Evolutionary conservation across 371 early-diverging fungal genomes (phyloP), one percentile per base, ranked within the genome.

Genomic region (Syncephalastrum sp.): DNA sequence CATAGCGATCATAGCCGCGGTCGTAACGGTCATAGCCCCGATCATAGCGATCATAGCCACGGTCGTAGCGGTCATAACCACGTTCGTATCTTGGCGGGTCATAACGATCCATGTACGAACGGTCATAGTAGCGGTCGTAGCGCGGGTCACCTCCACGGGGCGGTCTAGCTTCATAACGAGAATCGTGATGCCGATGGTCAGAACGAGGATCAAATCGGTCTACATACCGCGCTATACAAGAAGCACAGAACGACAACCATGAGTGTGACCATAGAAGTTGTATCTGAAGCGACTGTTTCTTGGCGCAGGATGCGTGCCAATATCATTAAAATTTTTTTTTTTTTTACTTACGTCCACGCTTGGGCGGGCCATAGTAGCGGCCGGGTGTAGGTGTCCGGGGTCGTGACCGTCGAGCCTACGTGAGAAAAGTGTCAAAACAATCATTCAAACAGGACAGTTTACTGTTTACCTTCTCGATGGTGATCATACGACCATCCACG

Each of bases 381-480:
- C 94, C 94, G 54, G 94, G 94, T 50, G 94, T 93, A 19, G 94
- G 94, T 38, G 91, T 86, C 59, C 94, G 79, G 17, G 92, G 87
- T 52, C 86, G 72, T 23, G 82, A 77, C 47, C 94, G 79, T 60
- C 82, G 85, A 15, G 94, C 92, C 82, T 70, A 44, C 10, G 43
- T 29, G 12, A 16, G 2, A 43, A 15, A 41, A 21, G 50, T 41
- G 50, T 33, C 60, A 42, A 1, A 2, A 2, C 21, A 21, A 21
- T 21, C 21, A 21, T 21, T 21, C 21, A 21, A 21, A 21, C 1
- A 21, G 21, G 21, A 2, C 21, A 21, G 21, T 21, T 21, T 21
- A 21, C 21, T 46, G 2, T 33, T 45, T 74, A 82, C 91, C 82
- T 82, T 81, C 67, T 91, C 89, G 57, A 93, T 89, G 47, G 84